Percentiles rank a stretch among this genome's conserved stretches.
phyloP scores from a whole-genome alignment of 495 filamentous ascomycete genomes.

The Neurospora sp. region DNA sequence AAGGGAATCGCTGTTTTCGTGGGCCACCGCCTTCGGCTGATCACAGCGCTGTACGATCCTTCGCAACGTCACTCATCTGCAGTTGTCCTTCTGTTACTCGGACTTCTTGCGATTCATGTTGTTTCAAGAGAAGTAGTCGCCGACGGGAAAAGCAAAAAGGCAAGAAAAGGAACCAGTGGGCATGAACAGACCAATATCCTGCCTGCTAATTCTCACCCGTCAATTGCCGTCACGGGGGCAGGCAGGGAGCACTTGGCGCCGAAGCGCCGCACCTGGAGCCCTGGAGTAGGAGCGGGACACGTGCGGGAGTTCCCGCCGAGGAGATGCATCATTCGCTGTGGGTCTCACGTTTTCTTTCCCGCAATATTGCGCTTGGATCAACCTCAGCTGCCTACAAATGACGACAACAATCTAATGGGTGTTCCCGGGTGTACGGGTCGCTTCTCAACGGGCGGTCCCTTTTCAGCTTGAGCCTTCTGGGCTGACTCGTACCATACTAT shows the following conservation, averaged over 20 bases:
- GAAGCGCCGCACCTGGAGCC: background rate
- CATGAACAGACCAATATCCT: background rate
- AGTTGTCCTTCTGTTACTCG: background rate
- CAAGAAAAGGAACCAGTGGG: background rate
- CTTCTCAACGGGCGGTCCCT: background rate
- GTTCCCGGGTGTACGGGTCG: background rate
- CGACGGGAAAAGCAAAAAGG: background rate
- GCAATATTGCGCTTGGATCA: background rate
- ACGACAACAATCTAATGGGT: too few relatives aligned
- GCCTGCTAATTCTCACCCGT: background rate
- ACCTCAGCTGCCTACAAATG: too few relatives aligned
- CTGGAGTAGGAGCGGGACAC: background rate
- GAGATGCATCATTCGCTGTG: slow-evolving; percentile 3
- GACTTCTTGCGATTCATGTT: background rate
- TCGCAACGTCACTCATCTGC: background rate
- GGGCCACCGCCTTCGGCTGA: background rate
- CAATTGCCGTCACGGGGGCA: background rate
- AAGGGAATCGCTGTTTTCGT: background rate
- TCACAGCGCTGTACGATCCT: background rate
- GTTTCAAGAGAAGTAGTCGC: background rate
- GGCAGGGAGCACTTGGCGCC: background rate
- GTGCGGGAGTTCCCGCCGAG: slow-evolving; percentile 16
- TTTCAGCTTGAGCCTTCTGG: background rate
- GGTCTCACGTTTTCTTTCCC: background rate
- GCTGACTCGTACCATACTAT: slow-evolving; percentile 5